Evolutionary conservation across 2,329 filamentous ascomycete species (phyloP), one percentile per base, ranked within the genome.

Genomic region (Colletotrichum lini): DNA sequence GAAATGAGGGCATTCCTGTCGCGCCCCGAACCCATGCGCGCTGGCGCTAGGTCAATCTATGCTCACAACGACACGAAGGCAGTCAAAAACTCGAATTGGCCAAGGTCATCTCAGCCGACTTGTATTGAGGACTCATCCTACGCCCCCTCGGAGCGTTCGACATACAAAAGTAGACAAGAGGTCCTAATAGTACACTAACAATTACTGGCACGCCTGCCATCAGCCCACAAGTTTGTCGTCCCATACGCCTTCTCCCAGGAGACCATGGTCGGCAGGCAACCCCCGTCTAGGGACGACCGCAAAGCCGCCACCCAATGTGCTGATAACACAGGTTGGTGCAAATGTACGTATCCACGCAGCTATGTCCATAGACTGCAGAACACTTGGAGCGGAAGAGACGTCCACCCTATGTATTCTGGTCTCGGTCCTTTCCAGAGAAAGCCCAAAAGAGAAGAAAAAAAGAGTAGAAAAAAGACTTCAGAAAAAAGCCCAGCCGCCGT

Each of bases 151-250:
- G 67, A 62, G 67, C 67, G 61, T 38, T 67, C 63, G 57, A 72
- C 54, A 63, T 67, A 54, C 61, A 61, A 67, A 67, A 72, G 63
- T 67, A 67, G 59, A 62, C 69, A 65, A 67, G 61, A 72, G 62
- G 69, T 61, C 61, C 60, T 72, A 69, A 72, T 73, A 61, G 60
- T 73, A 73, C 72, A 73, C 64, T 72, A 72, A 53, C 67, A 67
- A 73, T 73, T 73, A 73, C 47, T 62, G 69, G 65, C 72, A 73
- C 50, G 61, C 64, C 70, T 66, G 49, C 40, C 40, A 71, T 59
- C 18, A 60, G 67, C 49, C 42, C 47, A 12, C 38, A 35, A 58
- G 35, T 63, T 68, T 26, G 45, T 52, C n/a, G n/a, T 49, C 12
- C 49, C 56, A 45, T 50, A 45, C 50, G 12, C 38, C 67, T 61